Base-by-base conservation (phyloP, 345 rosid genomes). In the Noccaea caerulescens region DNA sequence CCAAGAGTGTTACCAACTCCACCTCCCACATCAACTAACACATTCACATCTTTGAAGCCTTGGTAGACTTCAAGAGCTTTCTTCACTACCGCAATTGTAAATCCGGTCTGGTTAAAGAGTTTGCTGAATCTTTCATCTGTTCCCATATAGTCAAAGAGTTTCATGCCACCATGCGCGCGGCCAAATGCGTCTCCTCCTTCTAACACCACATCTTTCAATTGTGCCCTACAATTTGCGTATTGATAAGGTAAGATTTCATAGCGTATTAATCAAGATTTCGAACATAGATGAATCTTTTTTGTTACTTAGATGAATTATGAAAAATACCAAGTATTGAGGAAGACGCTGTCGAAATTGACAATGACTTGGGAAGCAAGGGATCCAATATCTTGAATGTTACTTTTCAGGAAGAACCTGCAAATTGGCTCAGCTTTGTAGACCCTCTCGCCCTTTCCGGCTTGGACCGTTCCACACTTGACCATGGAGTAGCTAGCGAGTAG, bases 1-100 rank as follows among this genome's bases (percentile, higher is more conserved):
- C 45, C 65, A 6, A 88, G 76, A 0, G 84, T 76, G 42, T 83
- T 76, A 4, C 95, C 92, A 25, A 80, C 82, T 27, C 95, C 87
- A 0, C 95, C 95, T 37, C 92, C 95, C 0, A 88, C 92, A 62
- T 91, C 95, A 1, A 87, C 95, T 3, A 88, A 39, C 0, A 76
- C 72, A 2, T 43, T 34, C 33, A 91, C 75, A 46, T 72, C 83
- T 6, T 81, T 80, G 23, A 91, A 85, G 3, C 97, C 92, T 3
- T 77, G 43, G 73, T 86, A 88, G 0, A 69, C 69, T 43, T 90
- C 87, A 5, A 85, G 82, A 57, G 85, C 69, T 66, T 82, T 79
- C 70, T 80, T 88, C 54, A 87, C 78, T 1, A 85, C 79, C 0
- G 87, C 78, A 2, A 69, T 74, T 0, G 88, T 79, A 32, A 79